A percentile compares a stretch with the other conserved stretches of the same genome.
These are phyloP conservation scores for Stephania cephalantha DNA, from an alignment of 164 flowering plant species.

Conservation along the genomic window DNA sequence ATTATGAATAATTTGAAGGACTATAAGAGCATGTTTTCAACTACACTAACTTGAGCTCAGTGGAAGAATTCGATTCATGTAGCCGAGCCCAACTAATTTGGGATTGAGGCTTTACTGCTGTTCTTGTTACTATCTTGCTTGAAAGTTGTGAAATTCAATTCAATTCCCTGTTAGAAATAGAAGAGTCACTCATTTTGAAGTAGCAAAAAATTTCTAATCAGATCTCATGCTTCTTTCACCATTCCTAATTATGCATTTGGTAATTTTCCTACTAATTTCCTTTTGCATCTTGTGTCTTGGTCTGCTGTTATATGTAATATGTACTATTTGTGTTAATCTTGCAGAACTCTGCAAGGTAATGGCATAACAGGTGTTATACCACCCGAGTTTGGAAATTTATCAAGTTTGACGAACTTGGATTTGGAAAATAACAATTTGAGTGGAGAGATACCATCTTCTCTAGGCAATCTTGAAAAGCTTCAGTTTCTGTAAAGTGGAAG, in stretches of 20 bases:
- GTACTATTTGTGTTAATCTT: conserved; percentile 14
- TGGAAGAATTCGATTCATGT: no score
- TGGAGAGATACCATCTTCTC: conserved; percentile 79
- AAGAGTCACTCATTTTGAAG: no score
- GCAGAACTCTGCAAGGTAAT: conserved; percentile 79
- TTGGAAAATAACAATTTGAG: conserved; percentile 62
- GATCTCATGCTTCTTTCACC: not conserved
- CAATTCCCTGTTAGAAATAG: no score
- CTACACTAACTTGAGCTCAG: no score
- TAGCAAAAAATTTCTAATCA: no score
- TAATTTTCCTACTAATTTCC: conserved; percentile 60
- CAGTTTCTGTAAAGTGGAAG: conserved; percentile 64
- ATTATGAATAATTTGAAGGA: no score
- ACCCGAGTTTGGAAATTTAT: conserved; percentile 62
- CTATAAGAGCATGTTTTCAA: no score
- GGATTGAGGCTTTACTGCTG: no score
- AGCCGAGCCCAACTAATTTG: no score
- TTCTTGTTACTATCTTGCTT: no score
- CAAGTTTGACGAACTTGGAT: conserved; percentile 58
- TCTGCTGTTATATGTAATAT: conserved; percentile 29
- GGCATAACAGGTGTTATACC: conserved; percentile 82
- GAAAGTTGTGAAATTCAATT: no score
- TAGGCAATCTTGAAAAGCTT: conserved; percentile 73
- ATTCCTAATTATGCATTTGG: conserved; percentile 13
- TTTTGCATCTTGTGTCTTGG: conserved; percentile 46